Conservation (phyloP, 2,329 filamentous ascomycete species). For the Monilinia aucupariae region DNA sequence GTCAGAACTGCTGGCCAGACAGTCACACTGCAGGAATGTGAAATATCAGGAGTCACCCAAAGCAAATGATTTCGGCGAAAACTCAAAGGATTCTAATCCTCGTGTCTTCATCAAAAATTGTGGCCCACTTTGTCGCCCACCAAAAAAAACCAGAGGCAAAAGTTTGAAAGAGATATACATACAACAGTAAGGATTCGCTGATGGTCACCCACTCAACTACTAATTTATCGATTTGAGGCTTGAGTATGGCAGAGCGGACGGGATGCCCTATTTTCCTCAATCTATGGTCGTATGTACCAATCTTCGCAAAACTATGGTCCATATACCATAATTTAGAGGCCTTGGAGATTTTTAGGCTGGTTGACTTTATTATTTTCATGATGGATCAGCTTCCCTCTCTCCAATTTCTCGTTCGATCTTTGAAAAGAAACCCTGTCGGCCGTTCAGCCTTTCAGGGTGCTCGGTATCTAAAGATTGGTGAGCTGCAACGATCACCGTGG, state of each 20-base stretch:
- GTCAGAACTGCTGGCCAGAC: neutral
- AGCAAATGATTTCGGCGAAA: too few relatives aligned
- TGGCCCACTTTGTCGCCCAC: constrained; percentile 7
- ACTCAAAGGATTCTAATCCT: neutral
- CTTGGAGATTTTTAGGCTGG: neutral
- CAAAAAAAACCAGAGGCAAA: neutral
- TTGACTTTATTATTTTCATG: neutral
- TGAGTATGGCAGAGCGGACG: constrained; percentile 16
- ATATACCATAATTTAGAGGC: neutral
- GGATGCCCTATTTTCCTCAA: constrained; percentile 13
- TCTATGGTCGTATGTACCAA: constrained; percentile 6
- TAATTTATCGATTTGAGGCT: constrained; percentile 13
- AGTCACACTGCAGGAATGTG: neutral
- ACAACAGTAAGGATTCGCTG: constrained; percentile 15
- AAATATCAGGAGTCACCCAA: neutral
- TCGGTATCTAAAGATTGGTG: neutral
- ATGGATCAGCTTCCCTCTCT: neutral
- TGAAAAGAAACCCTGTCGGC: neutral
- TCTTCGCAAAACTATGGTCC: neutral
- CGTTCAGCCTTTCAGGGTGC: neutral
- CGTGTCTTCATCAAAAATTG: neutral
- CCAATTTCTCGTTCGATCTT: neutral
- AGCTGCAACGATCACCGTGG: neutral
- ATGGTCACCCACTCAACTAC: constrained; percentile 17
- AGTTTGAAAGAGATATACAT: constrained; percentile 6